Base-by-base conservation (phyloP, 2,329 filamentous ascomycete genomes). In the Curvularia lunata region DNA sequence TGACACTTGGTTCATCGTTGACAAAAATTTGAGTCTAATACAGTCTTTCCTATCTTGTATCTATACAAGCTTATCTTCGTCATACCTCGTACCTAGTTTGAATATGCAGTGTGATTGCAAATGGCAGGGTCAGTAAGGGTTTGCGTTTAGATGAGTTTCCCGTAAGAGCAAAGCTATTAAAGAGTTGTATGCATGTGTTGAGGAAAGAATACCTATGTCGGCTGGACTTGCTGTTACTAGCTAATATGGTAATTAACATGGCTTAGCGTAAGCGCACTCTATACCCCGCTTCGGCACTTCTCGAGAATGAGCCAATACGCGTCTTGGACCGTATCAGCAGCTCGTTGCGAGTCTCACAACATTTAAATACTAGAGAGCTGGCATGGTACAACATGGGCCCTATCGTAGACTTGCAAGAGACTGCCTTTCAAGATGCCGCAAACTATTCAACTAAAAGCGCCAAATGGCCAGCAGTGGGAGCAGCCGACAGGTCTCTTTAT, bases 401-500 rank as follows among this genome's bases (percentile, higher is more conserved):
- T 21, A 18, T 47, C 16, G 2, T 18, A 37, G n/a, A 37, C 16
- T 6, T 12, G 18, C 16, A 5, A 37, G 34, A 18, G 16, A 37
- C 25, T 10, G 43, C 27, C 19, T 42, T 47, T 12, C 23, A 34
- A 7, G 5, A 52, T 56, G 53, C 25, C 52, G n/a, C 28, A 38
- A 32, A 18, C 62, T 16, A 61, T 76, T 34, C 64, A 74, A 27
- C 67, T 78, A 46, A 78, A 71, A 32, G 76, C 76, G 13, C 77
- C 77, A 5, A 79, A 79, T 57, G 77, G 76, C 48, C 67, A 66
- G 28, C 69, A 69, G 48, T 79, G 76, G 63, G 69, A 64, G 2
- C 77, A 79, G 48, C 77, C 64, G 47, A 77, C 73, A 2, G 77
- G 79, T 12, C 64, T 81, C 43, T 81, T 81, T 67, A 80, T 81